Percentiles rank a stretch among this genome's conserved stretches.
phyloP scores from a whole-genome alignment of 208 protist genomes.

The Leishmania tropica region DNA sequence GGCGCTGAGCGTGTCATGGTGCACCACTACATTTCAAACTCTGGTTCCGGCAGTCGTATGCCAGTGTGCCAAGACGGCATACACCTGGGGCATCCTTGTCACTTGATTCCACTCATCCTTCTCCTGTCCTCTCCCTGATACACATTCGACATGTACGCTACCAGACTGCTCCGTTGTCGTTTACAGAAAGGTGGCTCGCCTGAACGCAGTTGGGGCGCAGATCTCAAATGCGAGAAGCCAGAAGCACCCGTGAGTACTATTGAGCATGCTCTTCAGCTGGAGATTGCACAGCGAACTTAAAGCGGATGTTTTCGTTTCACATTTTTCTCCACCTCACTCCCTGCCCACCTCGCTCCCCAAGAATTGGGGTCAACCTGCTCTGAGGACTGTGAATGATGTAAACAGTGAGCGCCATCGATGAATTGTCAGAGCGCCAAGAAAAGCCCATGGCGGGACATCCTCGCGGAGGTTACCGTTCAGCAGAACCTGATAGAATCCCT shows the following conservation, averaged over 20 bases:
- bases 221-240: not conserved
- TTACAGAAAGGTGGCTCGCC: not conserved
- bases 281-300: not conserved
- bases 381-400: not conserved
- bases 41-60: not conserved
- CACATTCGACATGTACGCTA: not conserved
- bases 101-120: not conserved
- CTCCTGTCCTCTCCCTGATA: not conserved
- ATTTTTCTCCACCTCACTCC: not conserved
- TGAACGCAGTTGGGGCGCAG: no score
- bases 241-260: not conserved
- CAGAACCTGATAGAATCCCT: conserved; percentile 30
- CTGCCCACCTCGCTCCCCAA: not conserved
- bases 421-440: not conserved
- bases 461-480: conserved; percentile 32
- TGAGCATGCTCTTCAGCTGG: not conserved
- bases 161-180: not conserved
- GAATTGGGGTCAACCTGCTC: not conserved
- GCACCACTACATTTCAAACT: not conserved
- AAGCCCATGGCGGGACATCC: conserved; percentile 28
- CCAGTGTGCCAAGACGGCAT: no score
- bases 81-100: no score
- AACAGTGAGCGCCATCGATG: conserved; percentile 1
- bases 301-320: not conserved
- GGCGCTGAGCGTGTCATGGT: not conserved